These are phyloP conservation scores for Cenchrus fungigraminus DNA, from an alignment of 176 grass and related monocot species.

Conservation along the genomic window DNA sequence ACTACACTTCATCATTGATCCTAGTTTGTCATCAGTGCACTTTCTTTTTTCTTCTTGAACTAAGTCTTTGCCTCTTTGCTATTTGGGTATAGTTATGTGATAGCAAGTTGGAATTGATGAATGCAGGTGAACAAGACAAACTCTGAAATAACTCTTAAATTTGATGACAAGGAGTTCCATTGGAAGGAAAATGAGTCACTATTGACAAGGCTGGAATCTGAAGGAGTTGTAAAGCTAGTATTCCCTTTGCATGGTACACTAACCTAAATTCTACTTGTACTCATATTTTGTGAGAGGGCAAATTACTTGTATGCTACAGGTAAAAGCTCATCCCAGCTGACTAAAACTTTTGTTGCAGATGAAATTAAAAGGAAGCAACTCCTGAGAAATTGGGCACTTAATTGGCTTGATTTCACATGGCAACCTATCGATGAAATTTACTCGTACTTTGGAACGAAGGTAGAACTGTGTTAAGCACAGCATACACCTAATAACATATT, in stretches of 20 bases:
- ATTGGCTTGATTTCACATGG: conserved; percentile 97
- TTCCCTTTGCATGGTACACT: conserved; percentile 90
- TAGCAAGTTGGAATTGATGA: conserved; percentile 31
- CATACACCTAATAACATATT: background rate
- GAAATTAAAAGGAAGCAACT: conserved; percentile 91
- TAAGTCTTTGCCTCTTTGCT: background rate
- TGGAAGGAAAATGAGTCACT: conserved; percentile 68
- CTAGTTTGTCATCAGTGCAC: background rate
- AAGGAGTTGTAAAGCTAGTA: conserved; percentile 89
- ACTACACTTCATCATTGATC: background rate
- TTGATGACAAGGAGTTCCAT: conserved; percentile 62
- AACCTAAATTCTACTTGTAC: background rate
- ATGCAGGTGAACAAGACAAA: conserved; percentile 85
- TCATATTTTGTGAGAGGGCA: conserved; percentile 20
- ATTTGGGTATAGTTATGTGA: conserved; percentile 38
- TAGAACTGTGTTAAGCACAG: conserved; percentile 28
- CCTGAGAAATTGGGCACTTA: conserved; percentile 90
- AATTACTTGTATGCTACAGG: background rate
- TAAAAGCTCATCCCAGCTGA: background rate
- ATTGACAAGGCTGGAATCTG: conserved; percentile 75
- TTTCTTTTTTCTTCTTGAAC: background rate
- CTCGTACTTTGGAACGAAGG: conserved; percentile 93
- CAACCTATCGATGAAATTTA: conserved; percentile 98
- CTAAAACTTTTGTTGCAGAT: conserved; percentile 55
- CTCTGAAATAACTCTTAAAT: conserved; percentile 63